Base-by-base conservation (phyloP, 1,284 basidiomycete genomes). In the Porodaedalea pini region DNA sequence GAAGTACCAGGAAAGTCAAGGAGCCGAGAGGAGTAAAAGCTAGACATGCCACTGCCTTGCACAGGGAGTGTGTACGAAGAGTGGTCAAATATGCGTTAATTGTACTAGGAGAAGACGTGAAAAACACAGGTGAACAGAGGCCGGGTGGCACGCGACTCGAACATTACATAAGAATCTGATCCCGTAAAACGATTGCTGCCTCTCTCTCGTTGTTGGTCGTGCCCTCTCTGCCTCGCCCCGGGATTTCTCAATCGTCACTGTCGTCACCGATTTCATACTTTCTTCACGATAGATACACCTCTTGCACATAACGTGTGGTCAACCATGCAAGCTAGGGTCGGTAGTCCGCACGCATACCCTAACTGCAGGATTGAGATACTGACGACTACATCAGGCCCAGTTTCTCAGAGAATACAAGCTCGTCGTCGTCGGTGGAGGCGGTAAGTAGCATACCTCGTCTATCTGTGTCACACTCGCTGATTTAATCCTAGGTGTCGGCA, bases 341-440 rank as follows among this genome's bases (percentile, higher is more conserved):
- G 51, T 48, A 19, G n/a, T 23, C 49, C 39, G 15, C 41, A 47
- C 56, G 40, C 39, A 15, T 41, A 25, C 10, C 29, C 29, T 36
- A 54, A 41, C 51, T 40, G 4, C 29, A 25, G 44, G 6, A 5
- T 21, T 29, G 21, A n/a, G n/a, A 45, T n/a, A 4, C 50, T 53
- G 11, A 52, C 49, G 17, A 23, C 15, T 17, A n/a, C n/a, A 29
- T 21, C 66, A 94, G 90, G 92, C 92, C 62, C 91, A 94, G 71
- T 95, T 96, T 77, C 76, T 96, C 72, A 80, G 93, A 69, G 94
- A 97, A 73, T 96, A 96, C 78, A 95, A 94, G 78, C 86, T 98
- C 62, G 96, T 99, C 63, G 95, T 98, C 62, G 94, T 98, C 63
- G 95, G 95, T 58, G 95, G 95, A 71, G 96, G 95, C 83, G 95